Evolutionary conservation across 2,329 filamentous ascomycete genomes (phyloP).

Genomic region (Pyricularia sp.): DNA sequence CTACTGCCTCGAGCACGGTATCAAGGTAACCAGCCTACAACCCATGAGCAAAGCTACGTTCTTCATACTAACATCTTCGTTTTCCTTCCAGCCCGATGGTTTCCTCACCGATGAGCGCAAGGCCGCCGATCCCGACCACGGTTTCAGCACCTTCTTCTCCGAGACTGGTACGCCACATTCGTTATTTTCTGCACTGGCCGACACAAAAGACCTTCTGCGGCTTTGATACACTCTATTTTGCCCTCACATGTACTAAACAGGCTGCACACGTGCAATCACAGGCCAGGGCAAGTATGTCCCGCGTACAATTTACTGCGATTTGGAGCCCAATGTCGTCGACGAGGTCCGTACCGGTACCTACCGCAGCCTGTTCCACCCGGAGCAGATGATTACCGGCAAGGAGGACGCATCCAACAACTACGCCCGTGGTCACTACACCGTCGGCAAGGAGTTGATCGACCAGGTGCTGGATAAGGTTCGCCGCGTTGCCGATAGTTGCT

Average conservation of each 20-base stretch:
- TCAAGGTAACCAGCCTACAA: slow-evolving; percentile 60
- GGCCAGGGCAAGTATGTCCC: slow-evolving; percentile 98
- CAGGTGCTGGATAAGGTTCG: slow-evolving; percentile 57
- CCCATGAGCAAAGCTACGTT: background rate
- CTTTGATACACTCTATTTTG: background rate
- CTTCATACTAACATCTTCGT: slow-evolving; percentile 18
- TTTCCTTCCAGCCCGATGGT: slow-evolving; percentile 67
- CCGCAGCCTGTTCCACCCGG: slow-evolving; percentile 93
- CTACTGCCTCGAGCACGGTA: slow-evolving; percentile 99
- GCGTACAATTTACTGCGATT: slow-evolving; percentile 98
- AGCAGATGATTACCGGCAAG: slow-evolving; percentile 98
- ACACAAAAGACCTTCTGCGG: background rate
- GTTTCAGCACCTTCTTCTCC: slow-evolving; percentile 99
- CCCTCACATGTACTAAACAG: background rate
- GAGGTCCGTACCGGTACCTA: slow-evolving; percentile 97
- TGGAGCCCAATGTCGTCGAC: slow-evolving; percentile 98
- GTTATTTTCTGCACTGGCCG: background rate
- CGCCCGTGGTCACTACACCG: slow-evolving; percentile 62
- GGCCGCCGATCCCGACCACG: slow-evolving; percentile 80
- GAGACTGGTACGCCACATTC: slow-evolving; percentile 65
- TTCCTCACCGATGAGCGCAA: slow-evolving; percentile 98
- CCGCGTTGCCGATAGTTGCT: slow-evolving; percentile 48
- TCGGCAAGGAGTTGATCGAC: slow-evolving; percentile 65
- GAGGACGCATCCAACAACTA: slow-evolving; percentile 71
- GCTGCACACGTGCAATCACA: slow-evolving; percentile 21